These are phyloP conservation scores for Leccinum arenicola DNA, from an alignment of 768 basidiomycete species.

Conservation along the genomic window DNA sequence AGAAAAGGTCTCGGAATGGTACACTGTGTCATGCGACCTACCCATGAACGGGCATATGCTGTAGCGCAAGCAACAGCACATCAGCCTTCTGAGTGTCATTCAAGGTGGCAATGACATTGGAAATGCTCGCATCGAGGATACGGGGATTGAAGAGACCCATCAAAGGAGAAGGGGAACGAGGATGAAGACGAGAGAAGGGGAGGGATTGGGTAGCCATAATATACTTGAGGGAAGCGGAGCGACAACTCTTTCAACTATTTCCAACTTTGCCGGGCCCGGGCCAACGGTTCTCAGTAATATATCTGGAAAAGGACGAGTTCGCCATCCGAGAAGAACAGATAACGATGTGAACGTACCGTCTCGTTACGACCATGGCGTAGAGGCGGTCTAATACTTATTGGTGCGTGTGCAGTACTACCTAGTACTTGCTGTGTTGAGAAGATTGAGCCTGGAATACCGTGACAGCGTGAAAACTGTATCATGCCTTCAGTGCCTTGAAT, in stretches of 20 bases:
- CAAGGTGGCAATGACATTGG: slow-evolving; percentile 57
- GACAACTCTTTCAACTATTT: slow-evolving; percentile 8
- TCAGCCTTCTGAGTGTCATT: slow-evolving; percentile 67
- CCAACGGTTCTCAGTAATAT: neutral
- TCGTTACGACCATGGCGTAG: neutral
- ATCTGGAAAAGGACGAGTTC: neutral
- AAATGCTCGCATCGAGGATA: slow-evolving; percentile 74
- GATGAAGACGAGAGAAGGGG: neutral
- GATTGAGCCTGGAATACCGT: neutral
- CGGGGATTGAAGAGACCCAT: slow-evolving; percentile 75
- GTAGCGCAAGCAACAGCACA: slow-evolving; percentile 76
- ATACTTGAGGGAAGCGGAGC: slow-evolving; percentile 8
- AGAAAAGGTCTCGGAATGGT: slow-evolving; percentile 7
- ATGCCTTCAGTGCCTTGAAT: neutral
- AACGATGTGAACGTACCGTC: neutral
- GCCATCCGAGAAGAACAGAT: neutral
- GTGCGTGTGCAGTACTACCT: neutral
- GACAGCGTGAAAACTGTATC: neutral
- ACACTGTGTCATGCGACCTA: slow-evolving; percentile 30
- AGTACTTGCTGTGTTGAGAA: neutral
- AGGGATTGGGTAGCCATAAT: neutral
- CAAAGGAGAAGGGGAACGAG: neutral
- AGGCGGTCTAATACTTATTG: neutral
- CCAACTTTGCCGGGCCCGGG: slow-evolving; percentile 5
- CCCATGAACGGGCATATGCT: slow-evolving; percentile 72